Conservation (phyloP, 805 yeast genomes). For the Dipodascopsis uninucleata region DNA sequence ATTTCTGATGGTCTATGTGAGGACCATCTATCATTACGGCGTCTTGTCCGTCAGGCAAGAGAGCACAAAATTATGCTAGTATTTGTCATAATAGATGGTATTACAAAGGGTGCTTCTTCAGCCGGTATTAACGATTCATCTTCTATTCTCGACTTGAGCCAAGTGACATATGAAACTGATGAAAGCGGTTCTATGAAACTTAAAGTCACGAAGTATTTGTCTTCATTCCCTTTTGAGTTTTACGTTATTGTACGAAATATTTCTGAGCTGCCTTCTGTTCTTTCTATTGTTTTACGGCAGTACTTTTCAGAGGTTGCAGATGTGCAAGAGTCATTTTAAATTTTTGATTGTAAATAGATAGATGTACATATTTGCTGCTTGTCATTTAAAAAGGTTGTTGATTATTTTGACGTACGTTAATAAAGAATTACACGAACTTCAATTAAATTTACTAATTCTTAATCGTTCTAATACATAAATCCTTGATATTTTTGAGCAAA, state of each 20-base stretch:
- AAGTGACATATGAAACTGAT: conserved; percentile 66
- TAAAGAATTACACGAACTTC: no score
- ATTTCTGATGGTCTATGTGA: conserved; percentile 97
- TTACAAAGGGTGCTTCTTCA: conserved; percentile 42
- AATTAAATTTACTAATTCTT: no score
- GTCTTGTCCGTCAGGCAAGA: conserved; percentile 85
- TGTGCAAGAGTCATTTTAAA: conserved; percentile 3
- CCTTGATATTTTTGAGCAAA: no score
- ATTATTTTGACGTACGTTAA: no score
- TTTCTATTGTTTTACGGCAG: conserved; percentile 84
- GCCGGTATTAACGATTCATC: conserved; percentile 44
- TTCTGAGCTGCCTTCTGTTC: conserved; percentile 84
- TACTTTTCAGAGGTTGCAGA: conserved; percentile 73
- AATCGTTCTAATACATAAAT: no score
- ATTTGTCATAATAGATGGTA: conserved; percentile 89
- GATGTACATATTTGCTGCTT: not conserved
- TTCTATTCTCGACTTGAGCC: conserved; percentile 91
- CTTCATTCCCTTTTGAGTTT: conserved; percentile 93
- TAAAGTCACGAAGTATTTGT: conserved; percentile 79
- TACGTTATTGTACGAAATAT: conserved; percentile 91
- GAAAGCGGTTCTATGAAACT: conserved; percentile 65
- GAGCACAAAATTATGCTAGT: conserved; percentile 93
- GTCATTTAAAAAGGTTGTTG: no score
- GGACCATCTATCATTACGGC: conserved; percentile 77
- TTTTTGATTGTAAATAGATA: no score